Percentiles rank a stretch among this genome's conserved stretches.
phyloP scores from a whole-genome alignment of 2,329 filamentous ascomycete genomes.

The Fusarium longipes region DNA sequence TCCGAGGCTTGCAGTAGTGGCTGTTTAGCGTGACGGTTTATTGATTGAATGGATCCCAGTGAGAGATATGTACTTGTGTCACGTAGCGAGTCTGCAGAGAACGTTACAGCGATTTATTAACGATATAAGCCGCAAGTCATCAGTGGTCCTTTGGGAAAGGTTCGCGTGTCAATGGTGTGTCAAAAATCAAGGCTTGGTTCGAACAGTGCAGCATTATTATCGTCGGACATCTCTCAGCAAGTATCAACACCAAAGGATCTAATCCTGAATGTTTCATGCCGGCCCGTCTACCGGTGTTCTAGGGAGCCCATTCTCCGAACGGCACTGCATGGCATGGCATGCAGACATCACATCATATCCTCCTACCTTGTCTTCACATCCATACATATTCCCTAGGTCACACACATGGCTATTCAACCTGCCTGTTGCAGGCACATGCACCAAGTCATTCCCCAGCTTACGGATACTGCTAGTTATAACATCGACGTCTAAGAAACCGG shows the following conservation, averaged over 20 bases:
- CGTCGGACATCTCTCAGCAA: neutral
- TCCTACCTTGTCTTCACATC: neutral
- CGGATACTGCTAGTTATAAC: slow-evolving; percentile 1
- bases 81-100: slow-evolving; percentile 1
- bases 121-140: neutral
- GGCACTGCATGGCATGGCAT: slow-evolving; percentile 8
- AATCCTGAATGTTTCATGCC: slow-evolving; percentile 30
- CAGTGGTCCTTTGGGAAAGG: neutral
- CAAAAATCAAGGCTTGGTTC: neutral
- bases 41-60: slow-evolving; percentile 41
- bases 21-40: slow-evolving; percentile 45
- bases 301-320: slow-evolving; percentile 17
- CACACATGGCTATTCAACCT: slow-evolving; percentile 1
- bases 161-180: neutral
- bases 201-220: neutral
- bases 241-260: neutral
- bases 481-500: neutral
- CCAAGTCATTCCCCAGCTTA: neutral
- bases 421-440: neutral
- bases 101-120: neutral
- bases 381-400: slow-evolving; percentile 14
- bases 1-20: slow-evolving; percentile 41
- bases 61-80: neutral
- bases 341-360: neutral
- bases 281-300: slow-evolving; percentile 13